phyloP scores from a whole-genome alignment of 2,329 filamentous ascomycete species.

The Knufia petricola region DNA sequence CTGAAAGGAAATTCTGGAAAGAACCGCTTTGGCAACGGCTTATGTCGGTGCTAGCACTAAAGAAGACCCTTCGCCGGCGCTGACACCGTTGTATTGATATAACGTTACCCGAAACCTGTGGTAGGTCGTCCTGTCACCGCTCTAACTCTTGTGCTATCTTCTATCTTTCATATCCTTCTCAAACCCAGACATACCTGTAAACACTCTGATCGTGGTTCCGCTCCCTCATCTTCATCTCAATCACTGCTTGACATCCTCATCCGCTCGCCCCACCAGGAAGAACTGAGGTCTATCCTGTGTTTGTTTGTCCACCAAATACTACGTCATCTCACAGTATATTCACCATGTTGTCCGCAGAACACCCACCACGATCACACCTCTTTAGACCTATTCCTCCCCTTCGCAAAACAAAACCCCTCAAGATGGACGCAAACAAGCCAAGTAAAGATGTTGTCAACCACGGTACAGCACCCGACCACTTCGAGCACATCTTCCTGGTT shows the following conservation, averaged over 20 bases:
- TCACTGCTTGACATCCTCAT: neutral
- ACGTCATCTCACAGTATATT: conserved; percentile 5
- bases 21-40: neutral
- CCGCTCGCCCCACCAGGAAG: neutral
- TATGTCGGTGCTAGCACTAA: neutral
- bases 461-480: conserved; percentile 13
- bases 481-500: conserved; percentile 69
- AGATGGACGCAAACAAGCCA: conserved; percentile 13
- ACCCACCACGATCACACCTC: conserved; percentile 12
- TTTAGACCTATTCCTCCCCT: conserved; percentile 12
- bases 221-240: neutral
- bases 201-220: too few relatives aligned
- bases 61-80: neutral
- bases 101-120: neutral
- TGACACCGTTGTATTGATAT: neutral
- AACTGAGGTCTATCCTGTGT: neutral
- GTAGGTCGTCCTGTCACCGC: neutral
- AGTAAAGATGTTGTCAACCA: conserved; percentile 8
- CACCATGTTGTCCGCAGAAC: conserved; percentile 35
- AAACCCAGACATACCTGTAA: too few relatives aligned
- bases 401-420: conserved; percentile 9
- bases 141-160: neutral
- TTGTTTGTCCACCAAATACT: too few relatives aligned
- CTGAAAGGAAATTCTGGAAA: neutral
- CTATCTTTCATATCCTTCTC: neutral